Evolutionary conservation across 2,329 filamentous ascomycete genomes (phyloP).

Genomic region (Pseudogymnoascus sp.): DNA sequence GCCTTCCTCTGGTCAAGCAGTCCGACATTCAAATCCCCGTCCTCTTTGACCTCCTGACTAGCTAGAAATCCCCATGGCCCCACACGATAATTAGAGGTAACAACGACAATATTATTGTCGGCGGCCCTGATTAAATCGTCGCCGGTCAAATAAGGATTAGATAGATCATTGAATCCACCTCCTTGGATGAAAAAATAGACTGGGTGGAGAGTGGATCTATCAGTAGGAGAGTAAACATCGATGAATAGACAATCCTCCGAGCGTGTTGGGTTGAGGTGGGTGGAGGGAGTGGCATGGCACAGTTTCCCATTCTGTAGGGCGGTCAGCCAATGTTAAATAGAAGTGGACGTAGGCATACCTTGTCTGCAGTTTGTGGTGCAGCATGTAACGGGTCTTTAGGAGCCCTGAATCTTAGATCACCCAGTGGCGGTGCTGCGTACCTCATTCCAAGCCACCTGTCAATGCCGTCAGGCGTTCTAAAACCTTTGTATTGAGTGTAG

Average conservation of each 20-base stretch:
- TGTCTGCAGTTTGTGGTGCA: not conserved
- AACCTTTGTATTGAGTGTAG: not conserved
- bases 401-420: constrained; percentile 53
- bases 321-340: not conserved
- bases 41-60: constrained; percentile 38
- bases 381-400: constrained; percentile 47
- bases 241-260: constrained; percentile 61
- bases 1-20: constrained; percentile 35
- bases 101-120: constrained; percentile 56
- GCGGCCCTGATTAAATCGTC: constrained; percentile 31
- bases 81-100: constrained; percentile 66
- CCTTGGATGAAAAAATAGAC: constrained; percentile 51
- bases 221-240: constrained; percentile 49
- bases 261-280: constrained; percentile 17
- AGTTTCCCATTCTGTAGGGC: not conserved
- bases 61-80: constrained; percentile 64
- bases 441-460: constrained; percentile 65
- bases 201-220: constrained; percentile 44
- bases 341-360: not conserved
- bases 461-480: constrained; percentile 38
- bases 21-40: constrained; percentile 34
- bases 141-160: constrained; percentile 25
- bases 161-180: constrained; percentile 45
- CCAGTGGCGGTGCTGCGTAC: constrained; percentile 61
- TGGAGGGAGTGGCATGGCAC: not conserved